Evolutionary conservation across 805 yeast genomes (phyloP).

Genomic region (Lachancea kluyveri): DNA sequence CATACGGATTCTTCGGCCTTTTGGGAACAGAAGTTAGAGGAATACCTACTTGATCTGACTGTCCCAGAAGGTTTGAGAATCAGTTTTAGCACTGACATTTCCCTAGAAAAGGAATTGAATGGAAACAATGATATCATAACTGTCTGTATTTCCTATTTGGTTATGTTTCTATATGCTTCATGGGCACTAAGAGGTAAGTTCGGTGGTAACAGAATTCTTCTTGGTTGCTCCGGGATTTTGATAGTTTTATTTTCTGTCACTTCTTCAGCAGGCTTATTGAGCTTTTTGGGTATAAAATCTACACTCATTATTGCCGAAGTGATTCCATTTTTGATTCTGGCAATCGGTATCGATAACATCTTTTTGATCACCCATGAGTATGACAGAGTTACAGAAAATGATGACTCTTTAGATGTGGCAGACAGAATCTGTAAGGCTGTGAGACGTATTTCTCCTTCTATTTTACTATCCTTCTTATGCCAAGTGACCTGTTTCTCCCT

Average conservation of each 20-base stretch:
- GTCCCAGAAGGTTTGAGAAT: slow-evolving; percentile 54
- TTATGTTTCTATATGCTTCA: slow-evolving; percentile 87
- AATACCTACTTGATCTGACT: slow-evolving; percentile 44
- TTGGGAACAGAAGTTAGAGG: slow-evolving; percentile 73
- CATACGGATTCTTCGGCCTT: slow-evolving; percentile 36
- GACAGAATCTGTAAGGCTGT: slow-evolving; percentile 59
- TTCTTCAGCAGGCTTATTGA: slow-evolving; percentile 77
- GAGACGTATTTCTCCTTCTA: slow-evolving; percentile 80
- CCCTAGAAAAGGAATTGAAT: slow-evolving; percentile 78
- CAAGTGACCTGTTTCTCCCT: slow-evolving; percentile 76
- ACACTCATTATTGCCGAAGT: slow-evolving; percentile 95
- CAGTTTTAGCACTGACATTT: slow-evolving; percentile 75
- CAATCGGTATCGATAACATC: slow-evolving; percentile 94
- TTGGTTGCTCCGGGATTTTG: slow-evolving; percentile 79
- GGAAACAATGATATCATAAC: slow-evolving; percentile 71
- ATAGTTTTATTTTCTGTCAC: slow-evolving; percentile 77
- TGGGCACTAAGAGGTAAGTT: slow-evolving; percentile 47
- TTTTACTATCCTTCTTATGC: slow-evolving; percentile 66
- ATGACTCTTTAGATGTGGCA: slow-evolving; percentile 44
- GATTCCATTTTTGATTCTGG: slow-evolving; percentile 85
- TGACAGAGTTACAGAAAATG: slow-evolving; percentile 42
- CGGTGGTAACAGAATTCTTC: slow-evolving; percentile 51
- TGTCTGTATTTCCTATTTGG: slow-evolving; percentile 65
- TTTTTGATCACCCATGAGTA: slow-evolving; percentile 81
- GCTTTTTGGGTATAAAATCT: slow-evolving; percentile 71